Evolutionary conservation across 352 stramenopile genomes (phyloP), one percentile per base, ranked within the genome.

Genomic region (Phytophthora fragariae): DNA sequence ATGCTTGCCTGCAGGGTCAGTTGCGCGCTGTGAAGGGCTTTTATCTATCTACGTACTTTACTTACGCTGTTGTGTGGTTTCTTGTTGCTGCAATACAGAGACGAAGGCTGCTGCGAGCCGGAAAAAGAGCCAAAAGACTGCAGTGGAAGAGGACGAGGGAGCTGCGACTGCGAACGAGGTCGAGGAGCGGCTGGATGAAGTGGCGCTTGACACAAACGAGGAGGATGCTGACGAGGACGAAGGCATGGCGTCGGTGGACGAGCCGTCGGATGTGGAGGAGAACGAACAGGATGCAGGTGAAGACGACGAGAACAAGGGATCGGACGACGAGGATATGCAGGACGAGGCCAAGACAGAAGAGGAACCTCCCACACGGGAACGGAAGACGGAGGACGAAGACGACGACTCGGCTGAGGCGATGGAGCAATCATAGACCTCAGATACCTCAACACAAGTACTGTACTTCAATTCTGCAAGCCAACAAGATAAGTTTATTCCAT

Each of bases 1-100:
- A 94, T 61, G 69, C 82, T 3, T 96, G 85, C 71, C 47, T 96
- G n/a, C 63, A 81, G 77, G 86, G 86, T 93, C n/a, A 17, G 75
- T 21, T n/a, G 21, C 35, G 52, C 15, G 15, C 15, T 21, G 17
- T 5, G 17, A 5, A 50, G 44, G 19, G 19, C 19, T 21, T 17
- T 44, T 14, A 44, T 44, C 37, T 17, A 15, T 52, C 2, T 24
- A 21, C 8, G 17, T 49, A 17, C 37, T 35, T 37, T 49, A 17
- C 37, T 35, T 19, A 55, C 19, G 7, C 12, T 55, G 10, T 21
- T 27, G 19, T 27, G 5, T 70, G 17, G 10, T 27, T 56, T 49
- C 33, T 59, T 67, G 27, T 50, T 73, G 60, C 21, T 70, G 44
- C 17, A 24, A 31, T 68, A 49, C 62, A 91, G 87, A 90, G 65